Evolutionary conservation across 31 red algal species (phyloP), one percentile per base, ranked within the genome.

Genomic region (Porphyra umbilicalis): DNA sequence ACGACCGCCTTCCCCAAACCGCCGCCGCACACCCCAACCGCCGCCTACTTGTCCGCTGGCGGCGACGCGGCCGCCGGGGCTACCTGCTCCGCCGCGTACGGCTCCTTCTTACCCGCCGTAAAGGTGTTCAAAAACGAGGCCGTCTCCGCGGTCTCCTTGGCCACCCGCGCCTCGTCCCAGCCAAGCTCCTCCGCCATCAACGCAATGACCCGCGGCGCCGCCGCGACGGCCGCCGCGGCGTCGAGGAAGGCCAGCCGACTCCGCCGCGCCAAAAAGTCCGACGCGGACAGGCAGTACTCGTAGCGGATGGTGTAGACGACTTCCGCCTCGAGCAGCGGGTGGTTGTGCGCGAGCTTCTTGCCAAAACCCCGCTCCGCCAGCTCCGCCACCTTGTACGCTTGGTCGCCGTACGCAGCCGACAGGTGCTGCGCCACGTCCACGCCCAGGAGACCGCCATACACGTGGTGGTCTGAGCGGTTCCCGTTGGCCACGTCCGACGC

Each of bases 361-460:
- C 95, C 95, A 75, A 84, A 88, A 16, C 92, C 95, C 37, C 80
- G 82, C 82, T 90, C 85, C 25, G 92, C 95, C n/a, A 98, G 67
- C 71, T 94, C 92, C 25, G 89, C 90, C 15, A 98, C 92, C 80
- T 92, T 91, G 85, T 94, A 98, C 4, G 95, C 95, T 79, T 98
- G 95, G 39, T 98, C 95, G 20, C 95, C 95, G 87, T 98, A 98
- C 32, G 95, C 85, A 6, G 87, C 81, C 32, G 92, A 79, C 31
- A 98, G 83, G 81, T 94, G 95, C 79, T 94, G 85, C 36, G 95
- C 95, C 30, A 87, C 88, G 35, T 92, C 90, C 83, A 94, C 92
- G 76, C 94, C 95, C 79, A 97, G 39, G 3, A 71, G 57, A 25
- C 57, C 57, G 30, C 57, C 57, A 16, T 71, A 71, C 57, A 71